Conservation (phyloP, 2,329 filamentous ascomycete genomes). For the Cryphonectria japonica region DNA sequence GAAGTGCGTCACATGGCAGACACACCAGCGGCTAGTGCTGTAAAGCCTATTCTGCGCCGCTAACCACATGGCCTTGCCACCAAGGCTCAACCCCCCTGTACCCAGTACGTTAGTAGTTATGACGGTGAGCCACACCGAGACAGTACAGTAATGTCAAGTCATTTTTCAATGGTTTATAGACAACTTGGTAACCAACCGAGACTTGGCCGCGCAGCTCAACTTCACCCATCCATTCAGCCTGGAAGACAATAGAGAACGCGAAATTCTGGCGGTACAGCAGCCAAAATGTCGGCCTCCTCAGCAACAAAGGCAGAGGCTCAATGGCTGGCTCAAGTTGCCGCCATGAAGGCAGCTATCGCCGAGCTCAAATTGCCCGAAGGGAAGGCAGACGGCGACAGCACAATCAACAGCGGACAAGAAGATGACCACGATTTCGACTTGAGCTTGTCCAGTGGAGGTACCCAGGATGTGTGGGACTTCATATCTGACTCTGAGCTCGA, state of each 20-base stretch:
- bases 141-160: not conserved
- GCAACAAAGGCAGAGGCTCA: conserved; percentile 52
- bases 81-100: not conserved
- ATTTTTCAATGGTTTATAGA: not conserved
- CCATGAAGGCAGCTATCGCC: conserved; percentile 85
- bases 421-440: conserved; percentile 56
- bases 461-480: conserved; percentile 91
- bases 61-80: not conserved
- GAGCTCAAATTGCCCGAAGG: conserved; percentile 61
- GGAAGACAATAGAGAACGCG: not conserved
- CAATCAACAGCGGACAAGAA: conserved; percentile 66
- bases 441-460: conserved; percentile 59
- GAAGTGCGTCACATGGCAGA: conserved; percentile 13
- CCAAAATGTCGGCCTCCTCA: conserved; percentile 21
- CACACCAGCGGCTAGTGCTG: conserved; percentile 3
- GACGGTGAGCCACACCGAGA: conserved; percentile 4
- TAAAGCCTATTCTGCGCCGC: not conserved
- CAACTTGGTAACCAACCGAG: not conserved
- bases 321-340: conserved; percentile 84
- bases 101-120: not conserved
- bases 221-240: no score
- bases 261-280: not conserved
- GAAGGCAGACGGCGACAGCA: conserved; percentile 46
- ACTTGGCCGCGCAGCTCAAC: not conserved
- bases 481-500: conserved; percentile 77